Evolutionary conservation across 2,329 filamentous ascomycete genomes (phyloP).

Genomic region (Laburnicola sp.): DNA sequence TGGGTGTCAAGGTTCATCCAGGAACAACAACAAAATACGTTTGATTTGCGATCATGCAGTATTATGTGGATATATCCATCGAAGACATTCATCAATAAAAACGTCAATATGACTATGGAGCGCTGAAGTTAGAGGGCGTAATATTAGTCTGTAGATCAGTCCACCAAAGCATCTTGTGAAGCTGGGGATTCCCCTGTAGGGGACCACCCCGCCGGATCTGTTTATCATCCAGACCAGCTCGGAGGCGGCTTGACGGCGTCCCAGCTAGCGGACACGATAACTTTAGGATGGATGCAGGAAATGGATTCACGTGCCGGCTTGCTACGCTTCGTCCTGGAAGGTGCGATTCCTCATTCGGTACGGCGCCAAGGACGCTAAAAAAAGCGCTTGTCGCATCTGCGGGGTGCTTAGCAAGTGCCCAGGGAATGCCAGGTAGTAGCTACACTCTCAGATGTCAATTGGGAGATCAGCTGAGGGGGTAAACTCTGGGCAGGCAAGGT

Average conservation of each 20-base stretch:
- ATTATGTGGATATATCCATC: no score
- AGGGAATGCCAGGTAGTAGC: neutral
- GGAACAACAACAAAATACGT: no score
- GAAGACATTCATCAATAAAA: no score
- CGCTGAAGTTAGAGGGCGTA: no score
- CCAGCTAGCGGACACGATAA: conserved; percentile 36
- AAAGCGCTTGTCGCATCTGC: neutral
- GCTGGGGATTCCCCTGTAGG: conserved; percentile 31
- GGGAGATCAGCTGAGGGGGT: neutral
- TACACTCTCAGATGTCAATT: neutral
- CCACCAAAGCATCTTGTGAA: conserved; percentile 8
- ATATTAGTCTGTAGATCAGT: neutral
- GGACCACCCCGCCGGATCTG: conserved; percentile 33
- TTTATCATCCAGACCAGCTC: conserved; percentile 30
- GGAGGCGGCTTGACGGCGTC: conserved; percentile 41
- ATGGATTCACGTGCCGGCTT: conserved; percentile 25
- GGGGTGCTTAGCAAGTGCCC: neutral
- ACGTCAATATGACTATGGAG: no score
- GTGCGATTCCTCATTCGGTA: conserved; percentile 10
- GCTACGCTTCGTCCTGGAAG: conserved; percentile 8
- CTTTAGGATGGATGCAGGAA: conserved; percentile 30
- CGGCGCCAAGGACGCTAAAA: neutral
- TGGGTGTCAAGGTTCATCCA: no score
- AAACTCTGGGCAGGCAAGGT: neutral
- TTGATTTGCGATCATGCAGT: no score